Conservation (phyloP, 2,329 filamentous ascomycete species). For the Stagonosporopsis rhizophila region DNA sequence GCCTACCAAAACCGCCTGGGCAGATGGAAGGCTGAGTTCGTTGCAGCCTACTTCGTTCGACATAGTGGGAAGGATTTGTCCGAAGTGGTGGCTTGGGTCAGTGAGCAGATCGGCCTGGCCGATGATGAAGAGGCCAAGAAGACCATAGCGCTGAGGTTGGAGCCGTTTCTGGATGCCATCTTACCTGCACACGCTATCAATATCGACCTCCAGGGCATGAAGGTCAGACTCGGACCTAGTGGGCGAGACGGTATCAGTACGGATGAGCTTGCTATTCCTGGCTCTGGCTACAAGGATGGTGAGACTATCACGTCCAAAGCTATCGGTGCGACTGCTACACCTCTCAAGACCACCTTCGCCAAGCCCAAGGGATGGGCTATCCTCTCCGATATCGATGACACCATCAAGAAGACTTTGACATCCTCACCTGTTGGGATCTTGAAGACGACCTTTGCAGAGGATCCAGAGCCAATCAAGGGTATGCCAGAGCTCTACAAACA, state of each 20-base stretch:
- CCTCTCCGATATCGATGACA: slow-evolving; percentile 92
- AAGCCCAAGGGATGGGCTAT: slow-evolving; percentile 82
- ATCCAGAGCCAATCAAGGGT: slow-evolving; percentile 72
- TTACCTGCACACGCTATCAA: slow-evolving; percentile 72
- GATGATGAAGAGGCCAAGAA: slow-evolving; percentile 58
- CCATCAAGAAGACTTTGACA: slow-evolving; percentile 90
- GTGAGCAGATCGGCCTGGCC: slow-evolving; percentile 70
- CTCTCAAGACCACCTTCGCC: slow-evolving; percentile 76
- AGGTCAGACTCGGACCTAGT: slow-evolving; percentile 67
- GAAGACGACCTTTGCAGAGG: slow-evolving; percentile 80
- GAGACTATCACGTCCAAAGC: slow-evolving; percentile 41
- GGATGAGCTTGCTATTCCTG: slow-evolving; percentile 61
- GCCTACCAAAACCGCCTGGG: slow-evolving; percentile 67
- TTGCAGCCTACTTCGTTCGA: slow-evolving; percentile 80
- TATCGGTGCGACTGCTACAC: slow-evolving; percentile 50
- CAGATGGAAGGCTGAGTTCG: slow-evolving; percentile 81
- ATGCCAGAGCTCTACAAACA: slow-evolving; percentile 86
- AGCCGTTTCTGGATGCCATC: slow-evolving; percentile 80
- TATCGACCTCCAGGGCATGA: slow-evolving; percentile 62
- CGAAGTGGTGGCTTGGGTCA: slow-evolving; percentile 73
- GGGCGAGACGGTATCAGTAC: slow-evolving; percentile 75
- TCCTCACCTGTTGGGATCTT: slow-evolving; percentile 81
- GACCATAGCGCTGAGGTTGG: slow-evolving; percentile 71
- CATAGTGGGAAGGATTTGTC: slow-evolving; percentile 71
- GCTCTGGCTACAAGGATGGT: slow-evolving; percentile 50